A percentile compares a stretch with the other conserved stretches of the same genome.
Evolutionary conservation across 495 filamentous ascomycete genomes (phyloP).

Genomic region (Friedmanniomyces simplex): DNA sequence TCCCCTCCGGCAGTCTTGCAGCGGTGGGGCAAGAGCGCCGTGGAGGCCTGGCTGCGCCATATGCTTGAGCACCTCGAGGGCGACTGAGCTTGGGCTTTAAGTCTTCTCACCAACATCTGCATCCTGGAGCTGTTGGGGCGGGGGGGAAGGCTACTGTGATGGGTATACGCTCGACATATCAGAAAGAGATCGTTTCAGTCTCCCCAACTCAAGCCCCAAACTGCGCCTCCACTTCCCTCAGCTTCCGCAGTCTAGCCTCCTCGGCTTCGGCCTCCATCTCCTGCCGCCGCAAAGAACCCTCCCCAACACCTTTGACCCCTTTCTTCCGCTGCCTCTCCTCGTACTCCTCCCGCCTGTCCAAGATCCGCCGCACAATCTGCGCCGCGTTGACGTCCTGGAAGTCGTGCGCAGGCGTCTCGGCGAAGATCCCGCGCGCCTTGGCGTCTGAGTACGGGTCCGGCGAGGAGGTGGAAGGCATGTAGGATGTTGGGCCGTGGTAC

Average conservation of each 20-base stretch:
- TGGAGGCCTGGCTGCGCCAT: too few species aligned
- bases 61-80: too few species aligned
- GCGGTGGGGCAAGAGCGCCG: too few species aligned
- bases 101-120: too few species aligned
- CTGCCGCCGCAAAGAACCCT: constrained; percentile 50
- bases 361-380: constrained; percentile 81
- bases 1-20: too few species aligned
- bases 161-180: too few species aligned
- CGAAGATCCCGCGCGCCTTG: constrained; percentile 31
- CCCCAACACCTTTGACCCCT: constrained; percentile 66
- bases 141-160: too few species aligned
- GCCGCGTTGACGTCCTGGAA: constrained; percentile 84
- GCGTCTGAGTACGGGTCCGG: constrained; percentile 69
- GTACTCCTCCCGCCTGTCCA: constrained; percentile 72
- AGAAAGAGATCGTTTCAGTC: too few species aligned
- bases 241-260: not conserved
- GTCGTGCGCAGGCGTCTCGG: constrained; percentile 45
- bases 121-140: too few species aligned
- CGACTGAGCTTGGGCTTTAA: too few species aligned
- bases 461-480: constrained; percentile 66
- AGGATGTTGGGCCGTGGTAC: constrained; percentile 85
- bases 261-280: constrained; percentile 40
- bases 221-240: constrained; percentile 27
- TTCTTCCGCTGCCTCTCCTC: constrained; percentile 85
- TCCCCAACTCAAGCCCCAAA: constrained; percentile 19